Evolutionary conservation across 345 rosid genomes (phyloP).

Genomic region (Aethionema arabicum): DNA sequence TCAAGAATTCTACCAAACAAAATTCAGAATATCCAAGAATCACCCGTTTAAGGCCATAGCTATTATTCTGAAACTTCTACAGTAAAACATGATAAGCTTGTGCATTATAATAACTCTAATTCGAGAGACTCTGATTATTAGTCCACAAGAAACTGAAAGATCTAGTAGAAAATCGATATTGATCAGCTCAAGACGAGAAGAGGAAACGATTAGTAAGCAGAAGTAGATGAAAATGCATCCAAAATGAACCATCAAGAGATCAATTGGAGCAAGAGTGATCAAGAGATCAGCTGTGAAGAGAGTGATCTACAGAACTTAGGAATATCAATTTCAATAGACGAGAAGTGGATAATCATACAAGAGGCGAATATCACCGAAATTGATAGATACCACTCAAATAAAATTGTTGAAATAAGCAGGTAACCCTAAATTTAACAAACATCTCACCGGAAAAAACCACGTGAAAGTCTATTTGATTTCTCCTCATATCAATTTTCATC

Average conservation of each 20-base stretch:
- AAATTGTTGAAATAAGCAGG: background rate
- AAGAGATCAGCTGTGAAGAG: background rate
- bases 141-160: background rate
- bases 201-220: background rate
- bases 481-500: background rate
- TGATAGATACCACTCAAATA: background rate
- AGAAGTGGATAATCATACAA: background rate
- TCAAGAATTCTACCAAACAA: too few relatives aligned
- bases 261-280: background rate
- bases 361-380: background rate
- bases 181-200: background rate
- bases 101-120: background rate
- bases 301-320: background rate
- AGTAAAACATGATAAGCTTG: background rate
- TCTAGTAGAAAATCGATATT: background rate
- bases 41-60: background rate
- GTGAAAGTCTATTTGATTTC: background rate
- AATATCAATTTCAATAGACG: background rate
- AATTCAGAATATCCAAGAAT: too few relatives aligned
- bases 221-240: background rate
- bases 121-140: background rate
- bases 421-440: conserved; percentile 7
- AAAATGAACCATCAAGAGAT: background rate
- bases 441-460: background rate
- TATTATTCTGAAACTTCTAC: background rate